Conservation (phyloP, 108 stramenopile species). For the Licmophora abbreviata region DNA sequence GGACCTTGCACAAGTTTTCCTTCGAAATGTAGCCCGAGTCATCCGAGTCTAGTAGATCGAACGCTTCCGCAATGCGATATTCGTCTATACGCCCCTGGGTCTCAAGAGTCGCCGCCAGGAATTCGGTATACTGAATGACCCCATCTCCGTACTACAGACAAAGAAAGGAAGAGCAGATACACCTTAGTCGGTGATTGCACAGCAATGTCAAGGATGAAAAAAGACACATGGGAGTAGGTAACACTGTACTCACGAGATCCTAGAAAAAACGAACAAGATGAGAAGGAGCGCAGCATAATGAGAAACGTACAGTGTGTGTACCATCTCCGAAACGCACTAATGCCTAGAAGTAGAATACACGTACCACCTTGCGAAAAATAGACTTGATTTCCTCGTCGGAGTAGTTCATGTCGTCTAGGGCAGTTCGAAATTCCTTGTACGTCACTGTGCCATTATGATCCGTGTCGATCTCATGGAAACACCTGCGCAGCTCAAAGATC, state of each 20-base stretch:
- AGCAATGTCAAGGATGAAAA: no score
- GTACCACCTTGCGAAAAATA: conserved; percentile 18
- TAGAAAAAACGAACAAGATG: no score
- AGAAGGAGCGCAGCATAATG: no score
- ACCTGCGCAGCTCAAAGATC: conserved; percentile 3
- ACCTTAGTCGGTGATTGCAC: no score
- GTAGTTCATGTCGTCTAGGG: conserved; percentile 10
- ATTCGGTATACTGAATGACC: conserved; percentile 37
- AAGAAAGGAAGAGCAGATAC: no score
- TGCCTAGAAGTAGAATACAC: no score
- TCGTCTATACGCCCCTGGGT: conserved; percentile 43
- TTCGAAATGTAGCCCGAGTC: conserved; percentile 60
- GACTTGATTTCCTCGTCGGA: conserved; percentile 25
- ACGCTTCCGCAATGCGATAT: conserved; percentile 60
- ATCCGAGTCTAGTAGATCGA: conserved; percentile 79
- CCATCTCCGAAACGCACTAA: no score
- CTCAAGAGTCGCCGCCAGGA: conserved; percentile 83
- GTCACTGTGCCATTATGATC: conserved; percentile 6
- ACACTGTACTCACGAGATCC: no score
- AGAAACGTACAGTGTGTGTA: no score
- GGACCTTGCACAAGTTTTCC: conserved; percentile 33
- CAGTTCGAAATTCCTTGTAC: conserved; percentile 6
- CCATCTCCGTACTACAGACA: conserved; percentile 3
- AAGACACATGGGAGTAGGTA: no score
- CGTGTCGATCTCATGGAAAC: conserved; percentile 7